These are phyloP conservation scores for Metschnikowia anglica DNA, from an alignment of 805 yeast genomes.

Conservation along the genomic window DNA sequence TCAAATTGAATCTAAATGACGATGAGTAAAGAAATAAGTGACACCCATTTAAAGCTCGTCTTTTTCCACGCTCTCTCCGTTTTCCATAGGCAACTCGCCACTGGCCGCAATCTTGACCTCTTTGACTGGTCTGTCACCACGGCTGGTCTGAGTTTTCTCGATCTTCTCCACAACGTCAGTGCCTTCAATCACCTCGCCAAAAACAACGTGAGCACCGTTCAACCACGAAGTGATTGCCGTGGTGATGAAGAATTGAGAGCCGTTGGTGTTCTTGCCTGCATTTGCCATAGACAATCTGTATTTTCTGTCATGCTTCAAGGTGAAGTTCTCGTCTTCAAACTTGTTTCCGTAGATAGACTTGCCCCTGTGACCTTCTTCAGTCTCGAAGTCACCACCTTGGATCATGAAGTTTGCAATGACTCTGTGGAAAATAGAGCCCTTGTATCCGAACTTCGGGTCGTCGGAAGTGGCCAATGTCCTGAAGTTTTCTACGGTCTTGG, in stretches of 20 bases:
- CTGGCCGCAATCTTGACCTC: conserved; percentile 63
- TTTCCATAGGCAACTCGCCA: conserved; percentile 58
- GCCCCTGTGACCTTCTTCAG: conserved; percentile 75
- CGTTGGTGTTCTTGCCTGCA: conserved; percentile 76
- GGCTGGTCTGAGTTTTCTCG: conserved; percentile 67
- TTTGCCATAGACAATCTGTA: conserved; percentile 78
- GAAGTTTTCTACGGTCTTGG: conserved; percentile 87
- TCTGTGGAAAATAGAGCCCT: conserved; percentile 67
- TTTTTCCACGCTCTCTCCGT: conserved; percentile 19
- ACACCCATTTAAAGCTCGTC: conserved; percentile 29
- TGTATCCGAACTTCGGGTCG: conserved; percentile 65
- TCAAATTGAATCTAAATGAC: conserved; percentile 27
- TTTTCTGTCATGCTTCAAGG: conserved; percentile 64
- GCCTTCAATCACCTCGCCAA: conserved; percentile 91
- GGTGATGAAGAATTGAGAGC: conserved; percentile 93
- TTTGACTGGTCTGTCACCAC: conserved; percentile 70
- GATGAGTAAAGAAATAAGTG: conserved; percentile 6
- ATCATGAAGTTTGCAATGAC: conserved; percentile 73
- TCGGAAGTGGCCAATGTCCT: conserved; percentile 63
- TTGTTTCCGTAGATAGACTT: conserved; percentile 73
- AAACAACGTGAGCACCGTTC: conserved; percentile 92
- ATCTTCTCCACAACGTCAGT: conserved; percentile 75
- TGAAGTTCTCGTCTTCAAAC: conserved; percentile 77
- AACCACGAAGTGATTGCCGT: conserved; percentile 91
- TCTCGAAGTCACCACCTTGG: conserved; percentile 85